A percentile compares a stretch with the other conserved stretches of the same genome.
Evolutionary conservation across 116 monocot genomes (phyloP).

Genomic region (Trichopus zeylanicus): DNA sequence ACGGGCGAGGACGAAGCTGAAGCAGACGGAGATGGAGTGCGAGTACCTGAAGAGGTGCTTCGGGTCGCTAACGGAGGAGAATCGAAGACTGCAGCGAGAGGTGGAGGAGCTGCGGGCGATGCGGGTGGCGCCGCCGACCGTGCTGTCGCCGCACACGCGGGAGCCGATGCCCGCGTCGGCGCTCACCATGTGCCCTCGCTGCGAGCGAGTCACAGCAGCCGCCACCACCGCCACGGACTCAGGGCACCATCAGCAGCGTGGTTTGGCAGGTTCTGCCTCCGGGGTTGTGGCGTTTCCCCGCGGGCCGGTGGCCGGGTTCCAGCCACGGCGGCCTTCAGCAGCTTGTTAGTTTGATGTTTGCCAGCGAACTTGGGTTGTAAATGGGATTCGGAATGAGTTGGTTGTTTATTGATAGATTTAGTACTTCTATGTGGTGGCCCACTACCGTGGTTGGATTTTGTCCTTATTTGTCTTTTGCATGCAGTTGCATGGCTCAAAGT

Average conservation of each 20-base stretch:
- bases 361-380: background rate
- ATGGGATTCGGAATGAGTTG: background rate
- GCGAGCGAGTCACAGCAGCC: conserved; percentile 36
- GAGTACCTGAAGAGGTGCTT: conserved; percentile 55
- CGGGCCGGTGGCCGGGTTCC: background rate
- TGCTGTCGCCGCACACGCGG: conserved; percentile 48
- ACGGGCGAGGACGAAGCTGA: conserved; percentile 67
- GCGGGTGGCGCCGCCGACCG: conserved; percentile 47
- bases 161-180: conserved; percentile 41
- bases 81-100: conserved; percentile 47
- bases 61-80: conserved; percentile 63
- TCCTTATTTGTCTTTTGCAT: too few relatives aligned
- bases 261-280: background rate
- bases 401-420: background rate
- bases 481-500: too few relatives aligned
- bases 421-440: too few relatives aligned
- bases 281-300: background rate
- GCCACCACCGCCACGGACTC: background rate
- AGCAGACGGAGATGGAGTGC: conserved; percentile 74
- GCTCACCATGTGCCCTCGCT: conserved; percentile 60
- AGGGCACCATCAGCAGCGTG: background rate
- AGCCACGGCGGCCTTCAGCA: background rate
- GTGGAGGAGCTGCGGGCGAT: conserved; percentile 59
- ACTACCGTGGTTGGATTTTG: too few relatives aligned
- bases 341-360: background rate